Evolutionary conservation across 2,329 filamentous ascomycete species (phyloP), one percentile per base, ranked within the genome.

Genomic region (Cladosporium sp.): DNA sequence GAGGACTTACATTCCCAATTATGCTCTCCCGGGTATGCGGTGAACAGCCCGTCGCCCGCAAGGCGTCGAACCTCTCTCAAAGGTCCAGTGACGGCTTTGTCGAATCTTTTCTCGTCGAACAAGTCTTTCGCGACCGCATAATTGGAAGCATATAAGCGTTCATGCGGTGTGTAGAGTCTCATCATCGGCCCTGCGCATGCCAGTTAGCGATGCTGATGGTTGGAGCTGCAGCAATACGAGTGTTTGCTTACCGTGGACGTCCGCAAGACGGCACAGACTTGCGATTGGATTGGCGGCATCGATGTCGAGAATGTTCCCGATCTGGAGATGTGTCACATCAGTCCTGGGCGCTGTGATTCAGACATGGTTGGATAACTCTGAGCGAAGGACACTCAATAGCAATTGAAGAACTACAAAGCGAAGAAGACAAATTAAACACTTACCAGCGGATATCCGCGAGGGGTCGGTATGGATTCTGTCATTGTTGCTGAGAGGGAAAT

Each of bases 261-360:
- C 30, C 3, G 30, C n/a, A n/a, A 50, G 50, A 19, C 88, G 82
- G n/a, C 85, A 82, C 50, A 90, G 73, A 15, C 80, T 76, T 8
- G 72, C 69, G 2, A 82, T 67, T 0, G 85, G 82, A 22, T 81
- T 76, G n/a, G 80, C 78, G 0, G 78, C 71, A 61, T 88, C 82
- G 60, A 91, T 80, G 61, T 88, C 85, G 58, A 76, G 73, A 22
- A 87, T 68, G 63, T 90, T 88, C 22, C 88, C 87, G 19, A 90
- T 61, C 28, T 89, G 70, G 1, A 85, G 87, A 12, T 38, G 8
- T 39, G 37, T 30, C 25, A 12, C n/a, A 22, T 19, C n/a, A 30
- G 19, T 5, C 3, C 3, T 47, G 15, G 15, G 1, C 30, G 3
- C 25, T 47, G 25, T 7, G 22, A 5, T 3, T 17, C 25, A 25